Base-by-base conservation (phyloP, 306 rosid species). In the Luffa acutangula region DNA sequence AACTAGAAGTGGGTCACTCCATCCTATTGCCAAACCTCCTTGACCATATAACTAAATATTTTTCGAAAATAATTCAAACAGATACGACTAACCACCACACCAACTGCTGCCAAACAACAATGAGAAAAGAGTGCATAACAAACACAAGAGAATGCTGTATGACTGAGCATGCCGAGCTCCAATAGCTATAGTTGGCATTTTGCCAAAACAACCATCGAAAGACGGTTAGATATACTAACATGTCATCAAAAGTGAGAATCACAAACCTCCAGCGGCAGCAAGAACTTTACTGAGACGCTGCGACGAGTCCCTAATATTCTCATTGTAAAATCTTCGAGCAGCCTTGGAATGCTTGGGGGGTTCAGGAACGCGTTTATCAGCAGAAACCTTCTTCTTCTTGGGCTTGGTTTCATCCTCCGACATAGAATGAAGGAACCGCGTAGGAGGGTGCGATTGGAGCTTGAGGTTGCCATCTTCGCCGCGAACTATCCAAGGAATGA, bases 201-300 rank as follows among this genome's bases (percentile, higher is more conserved):
- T 14, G 57, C n/a, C 57, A 15, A 4, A 52, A 14, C 64, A 25
- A 58, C 64, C 36, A 20, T 9, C 36, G 36, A 34, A 58, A 58
- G 34, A 58, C 21, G 20, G 12, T 34, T 20, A 21, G 33, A 53
- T 18, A 15, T 3, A 53, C 20, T 4, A 53, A 56, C 31, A 10
- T n/a, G 62, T 14, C n/a, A n/a, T 21, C 17, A 25, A 7, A 10
- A 60, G 3, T 25, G n/a, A 73, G 77, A 73, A 73, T 3, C 11
- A 73, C 57, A 31, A 37, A 93, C 97, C 98, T 92, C 97, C 97
- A n/a, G 98, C 88, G 6, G 96, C 90, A 2, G 98, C 96, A 65
- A 92, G 97, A 79, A 95, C 97, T 89, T 92, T 95, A 81, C 98
- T 91, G 76, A 95, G 90, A 36, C 98, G 93, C 78, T 87, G 86